phyloP scores from a whole-genome alignment of 768 basidiomycete genomes.

The Boletellus ananas region DNA sequence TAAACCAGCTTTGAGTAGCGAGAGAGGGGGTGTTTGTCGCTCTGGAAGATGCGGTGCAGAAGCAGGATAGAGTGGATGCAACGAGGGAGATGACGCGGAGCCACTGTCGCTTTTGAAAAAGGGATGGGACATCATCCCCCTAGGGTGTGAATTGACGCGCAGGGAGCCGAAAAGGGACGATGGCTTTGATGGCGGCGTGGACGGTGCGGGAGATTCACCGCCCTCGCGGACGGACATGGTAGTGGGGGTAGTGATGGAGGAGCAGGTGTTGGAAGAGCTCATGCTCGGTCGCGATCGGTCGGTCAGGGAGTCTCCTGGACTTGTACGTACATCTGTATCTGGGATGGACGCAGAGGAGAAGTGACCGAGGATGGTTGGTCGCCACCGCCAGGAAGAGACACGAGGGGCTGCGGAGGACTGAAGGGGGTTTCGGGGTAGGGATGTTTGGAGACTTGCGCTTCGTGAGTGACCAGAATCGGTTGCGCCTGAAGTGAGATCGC shows the following conservation, averaged over 20 bases:
- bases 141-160: slow-evolving; percentile 28
- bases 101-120: slow-evolving; percentile 27
- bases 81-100: slow-evolving; percentile 31
- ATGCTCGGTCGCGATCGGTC: slow-evolving; percentile 54
- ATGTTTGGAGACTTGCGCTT: slow-evolving; percentile 48
- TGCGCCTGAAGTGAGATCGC: slow-evolving; percentile 25
- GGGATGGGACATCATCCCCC: slow-evolving; percentile 30
- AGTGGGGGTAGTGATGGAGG: slow-evolving; percentile 38
- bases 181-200: slow-evolving; percentile 33
- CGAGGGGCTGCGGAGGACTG: slow-evolving; percentile 8
- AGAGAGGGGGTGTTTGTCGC: slow-evolving; percentile 29
- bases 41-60: slow-evolving; percentile 40
- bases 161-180: slow-evolving; percentile 32
- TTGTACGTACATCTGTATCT: slow-evolving; percentile 40
- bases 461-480: slow-evolving; percentile 40
- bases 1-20: slow-evolving; percentile 28
- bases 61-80: slow-evolving; percentile 37
- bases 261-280: slow-evolving; percentile 57
- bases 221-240: slow-evolving; percentile 38
- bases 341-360: slow-evolving; percentile 50
- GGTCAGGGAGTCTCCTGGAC: slow-evolving; percentile 39
- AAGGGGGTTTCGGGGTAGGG: slow-evolving; percentile 24
- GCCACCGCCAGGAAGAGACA: slow-evolving; percentile 44
- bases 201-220: slow-evolving; percentile 37
- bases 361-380: slow-evolving; percentile 64